These are phyloP conservation scores for Penicillium cosmopolitanum DNA, from an alignment of 495 filamentous ascomycete species.

Conservation along the genomic window DNA sequence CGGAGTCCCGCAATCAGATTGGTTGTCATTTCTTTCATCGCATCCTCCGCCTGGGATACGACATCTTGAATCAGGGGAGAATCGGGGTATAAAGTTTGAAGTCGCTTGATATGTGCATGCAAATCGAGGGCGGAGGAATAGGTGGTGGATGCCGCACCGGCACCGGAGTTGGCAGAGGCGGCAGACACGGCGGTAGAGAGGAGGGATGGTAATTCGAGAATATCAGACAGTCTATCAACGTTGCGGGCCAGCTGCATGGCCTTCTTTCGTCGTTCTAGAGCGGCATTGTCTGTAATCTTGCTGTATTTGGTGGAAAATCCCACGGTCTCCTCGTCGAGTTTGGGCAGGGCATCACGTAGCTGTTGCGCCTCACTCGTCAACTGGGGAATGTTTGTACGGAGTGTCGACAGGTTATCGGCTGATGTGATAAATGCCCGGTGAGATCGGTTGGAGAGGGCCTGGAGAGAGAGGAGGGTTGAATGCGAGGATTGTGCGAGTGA, in stretches of 20 bases:
- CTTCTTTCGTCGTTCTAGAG: conserved; percentile 75
- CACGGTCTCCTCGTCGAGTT: conserved; percentile 76
- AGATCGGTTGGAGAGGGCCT: conserved; percentile 89
- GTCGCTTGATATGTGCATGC: conserved; percentile 87
- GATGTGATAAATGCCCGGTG: conserved; percentile 85
- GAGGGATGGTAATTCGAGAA: conserved; percentile 87
- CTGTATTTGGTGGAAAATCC: conserved; percentile 84
- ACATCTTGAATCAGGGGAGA: conserved; percentile 76
- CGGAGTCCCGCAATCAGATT: conserved; percentile 81
- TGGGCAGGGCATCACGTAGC: conserved; percentile 73
- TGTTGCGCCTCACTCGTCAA: conserved; percentile 65
- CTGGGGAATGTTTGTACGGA: conserved; percentile 68
- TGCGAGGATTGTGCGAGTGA: conserved; percentile 80
- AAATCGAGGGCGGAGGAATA: conserved; percentile 92
- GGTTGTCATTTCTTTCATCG: conserved; percentile 86
- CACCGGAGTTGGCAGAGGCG: conserved; percentile 51
- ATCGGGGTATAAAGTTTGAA: conserved; percentile 80
- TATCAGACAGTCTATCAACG: conserved; percentile 85
- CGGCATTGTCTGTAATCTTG: conserved; percentile 70
- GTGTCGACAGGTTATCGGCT: conserved; percentile 71
- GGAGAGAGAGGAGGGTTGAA: conserved; percentile 81
- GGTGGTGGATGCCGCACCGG: conserved; percentile 62
- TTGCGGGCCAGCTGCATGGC: conserved; percentile 87
- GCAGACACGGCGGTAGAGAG: conserved; percentile 75
- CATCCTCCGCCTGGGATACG: conserved; percentile 76